Conservation (phyloP, 176 grass and related monocot genomes). For the Phoenix roebelenii region DNA sequence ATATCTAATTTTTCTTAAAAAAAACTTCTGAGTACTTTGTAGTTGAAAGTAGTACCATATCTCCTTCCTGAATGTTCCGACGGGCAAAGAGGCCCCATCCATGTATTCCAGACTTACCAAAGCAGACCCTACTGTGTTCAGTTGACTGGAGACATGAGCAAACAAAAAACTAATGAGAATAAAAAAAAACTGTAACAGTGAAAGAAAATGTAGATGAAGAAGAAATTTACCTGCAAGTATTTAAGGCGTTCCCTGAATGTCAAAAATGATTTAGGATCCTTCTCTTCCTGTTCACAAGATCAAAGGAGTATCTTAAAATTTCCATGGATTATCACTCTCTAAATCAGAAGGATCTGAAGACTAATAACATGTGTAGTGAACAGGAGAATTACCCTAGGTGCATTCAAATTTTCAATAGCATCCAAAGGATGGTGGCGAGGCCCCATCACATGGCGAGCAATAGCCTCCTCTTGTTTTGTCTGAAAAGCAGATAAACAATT, state of each 20-base stretch:
- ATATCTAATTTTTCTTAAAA: background rate
- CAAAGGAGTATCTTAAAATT: background rate
- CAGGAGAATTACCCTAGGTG: constrained; percentile 34
- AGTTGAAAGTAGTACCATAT: constrained; percentile 62
- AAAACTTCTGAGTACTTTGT: background rate
- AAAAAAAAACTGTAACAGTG: constrained; percentile 14
- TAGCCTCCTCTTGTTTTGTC: constrained; percentile 43
- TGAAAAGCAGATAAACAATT: constrained; percentile 22
- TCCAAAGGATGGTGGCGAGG: constrained; percentile 59
- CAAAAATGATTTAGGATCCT: constrained; percentile 35
- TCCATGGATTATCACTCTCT: background rate
- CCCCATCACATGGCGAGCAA: constrained; percentile 74
- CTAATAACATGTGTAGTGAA: constrained; percentile 14
- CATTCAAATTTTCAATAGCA: constrained; percentile 55
- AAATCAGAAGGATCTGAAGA: constrained; percentile 4
- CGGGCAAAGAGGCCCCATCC: constrained; percentile 95
- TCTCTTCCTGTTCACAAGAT: constrained; percentile 46
- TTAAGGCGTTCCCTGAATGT: constrained; percentile 67
- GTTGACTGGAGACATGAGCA: constrained; percentile 53
- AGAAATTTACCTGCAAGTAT: constrained; percentile 58
- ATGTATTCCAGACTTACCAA: constrained; percentile 87
- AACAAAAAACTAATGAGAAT: constrained; percentile 20
- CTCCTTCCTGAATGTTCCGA: constrained; percentile 78
- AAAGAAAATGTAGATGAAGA: constrained; percentile 12
- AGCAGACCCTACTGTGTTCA: constrained; percentile 69